Percentiles rank a stretch among this genome's conserved stretches.
phyloP scores from a whole-genome alignment of 345 rosid species.

The Orychophragmus violaceus region DNA sequence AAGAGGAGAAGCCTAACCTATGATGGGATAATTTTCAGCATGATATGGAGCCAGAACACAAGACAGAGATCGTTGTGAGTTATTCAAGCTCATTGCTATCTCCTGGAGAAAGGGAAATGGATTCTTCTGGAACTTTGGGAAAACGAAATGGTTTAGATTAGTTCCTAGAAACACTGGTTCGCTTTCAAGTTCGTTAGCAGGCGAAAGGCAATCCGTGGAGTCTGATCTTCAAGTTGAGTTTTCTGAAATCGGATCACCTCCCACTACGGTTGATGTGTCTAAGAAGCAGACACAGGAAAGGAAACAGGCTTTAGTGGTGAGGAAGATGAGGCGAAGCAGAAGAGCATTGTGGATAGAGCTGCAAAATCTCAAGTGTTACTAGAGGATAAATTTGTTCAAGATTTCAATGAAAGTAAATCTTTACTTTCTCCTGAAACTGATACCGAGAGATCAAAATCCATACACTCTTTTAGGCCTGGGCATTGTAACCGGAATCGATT shows the following conservation, averaged over 20 bases:
- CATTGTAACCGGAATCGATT: too few relatives aligned
- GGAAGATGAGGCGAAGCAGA: conserved; percentile 22
- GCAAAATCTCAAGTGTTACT: conserved; percentile 16
- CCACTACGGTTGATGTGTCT: conserved; percentile 39
- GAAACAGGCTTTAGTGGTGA: conserved; percentile 39
- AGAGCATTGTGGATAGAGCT: conserved; percentile 4
- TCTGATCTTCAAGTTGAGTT: conserved; percentile 93
- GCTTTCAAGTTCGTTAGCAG: conserved; percentile 35
- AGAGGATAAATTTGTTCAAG: conserved; percentile 14
- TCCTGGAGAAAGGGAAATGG: conserved; percentile 17
- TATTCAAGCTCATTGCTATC: conserved; percentile 29
- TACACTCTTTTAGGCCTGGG: too few relatives aligned
- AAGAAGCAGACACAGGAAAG: conserved; percentile 45
- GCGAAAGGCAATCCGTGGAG: conserved; percentile 51
- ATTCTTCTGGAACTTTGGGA: conserved; percentile 1
- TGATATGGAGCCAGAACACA: conserved; percentile 19
- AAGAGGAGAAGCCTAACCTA: too few relatives aligned
- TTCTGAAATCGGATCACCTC: conserved; percentile 76
- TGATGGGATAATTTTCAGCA: too few relatives aligned
- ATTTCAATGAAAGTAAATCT: too few relatives aligned
- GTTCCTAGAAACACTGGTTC: conserved; percentile 33
- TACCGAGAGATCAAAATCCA: too few relatives aligned
- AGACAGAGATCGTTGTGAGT: conserved; percentile 11
- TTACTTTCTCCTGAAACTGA: too few relatives aligned
- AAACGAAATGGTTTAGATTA: conserved; percentile 21